phyloP scores from a whole-genome alignment of 352 stramenopile genomes.

The Phytophthora europaea region DNA sequence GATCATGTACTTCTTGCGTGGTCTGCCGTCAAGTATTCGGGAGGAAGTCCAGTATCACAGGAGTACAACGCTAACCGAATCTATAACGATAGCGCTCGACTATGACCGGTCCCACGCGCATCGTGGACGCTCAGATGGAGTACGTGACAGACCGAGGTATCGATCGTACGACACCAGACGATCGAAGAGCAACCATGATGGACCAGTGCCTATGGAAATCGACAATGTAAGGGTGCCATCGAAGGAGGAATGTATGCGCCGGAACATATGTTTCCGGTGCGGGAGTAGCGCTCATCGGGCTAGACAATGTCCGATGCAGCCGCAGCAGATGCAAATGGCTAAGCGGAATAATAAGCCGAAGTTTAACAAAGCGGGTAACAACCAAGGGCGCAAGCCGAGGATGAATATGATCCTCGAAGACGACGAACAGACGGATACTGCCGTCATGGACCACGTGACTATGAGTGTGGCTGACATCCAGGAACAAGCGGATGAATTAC shows the following conservation, averaged over 20 bases:
- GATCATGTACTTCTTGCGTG: slow-evolving; percentile 5
- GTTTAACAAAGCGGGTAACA: background rate
- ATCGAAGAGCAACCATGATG: slow-evolving; percentile 8
- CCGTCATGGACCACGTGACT: slow-evolving; percentile 12
- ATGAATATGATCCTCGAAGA: slow-evolving; percentile 16
- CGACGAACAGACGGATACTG: background rate
- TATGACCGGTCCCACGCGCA: slow-evolving; percentile 15
- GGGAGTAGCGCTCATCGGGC: slow-evolving; percentile 9
- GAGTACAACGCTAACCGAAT: slow-evolving; percentile 3
- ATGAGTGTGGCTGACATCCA: slow-evolving; percentile 10
- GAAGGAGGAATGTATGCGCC: slow-evolving; percentile 19
- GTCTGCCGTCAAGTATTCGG: background rate
- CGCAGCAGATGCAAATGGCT: slow-evolving; percentile 3
- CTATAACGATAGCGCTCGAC: slow-evolving; percentile 7
- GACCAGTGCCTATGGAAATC: slow-evolving; percentile 24
- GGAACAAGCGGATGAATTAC: slow-evolving; percentile 9
- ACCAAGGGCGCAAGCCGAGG: background rate
- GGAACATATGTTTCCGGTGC: slow-evolving; percentile 27
- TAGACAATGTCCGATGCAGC: slow-evolving; percentile 7
- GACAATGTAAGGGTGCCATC: slow-evolving; percentile 16
- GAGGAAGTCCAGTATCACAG: slow-evolving; percentile 16
- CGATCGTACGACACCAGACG: slow-evolving; percentile 22
- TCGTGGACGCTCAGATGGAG: background rate
- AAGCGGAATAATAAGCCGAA: slow-evolving; percentile 6
- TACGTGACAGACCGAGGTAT: slow-evolving; percentile 10